Evolutionary conservation across 768 basidiomycete species (phyloP), one percentile per base, ranked within the genome.

Genomic region (Russula olivacea): DNA sequence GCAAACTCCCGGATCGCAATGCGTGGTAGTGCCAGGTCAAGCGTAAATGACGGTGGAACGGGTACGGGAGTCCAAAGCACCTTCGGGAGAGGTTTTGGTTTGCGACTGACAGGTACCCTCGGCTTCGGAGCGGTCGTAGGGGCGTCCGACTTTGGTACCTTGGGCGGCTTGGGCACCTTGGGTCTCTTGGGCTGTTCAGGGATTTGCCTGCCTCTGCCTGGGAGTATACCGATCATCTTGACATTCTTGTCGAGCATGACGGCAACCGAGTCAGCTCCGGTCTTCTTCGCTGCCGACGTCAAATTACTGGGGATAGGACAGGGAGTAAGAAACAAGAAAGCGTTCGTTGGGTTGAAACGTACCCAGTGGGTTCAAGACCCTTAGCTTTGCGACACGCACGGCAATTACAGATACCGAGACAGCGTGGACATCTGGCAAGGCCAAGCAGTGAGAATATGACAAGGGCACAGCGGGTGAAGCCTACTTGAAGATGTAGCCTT

Each of bases 1-100:
- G 82, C 70, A 70, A 91, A 93, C 72, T 92, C 90, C 61, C 90
- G 83, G 48, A 91, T 85, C 67, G 83, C 76, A 52, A 91, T 80
- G 11, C 89, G 84, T 30, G 80, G 77, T 65, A 87, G 79, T 1
- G 80, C 83, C 45, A 82, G 80, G 0, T 75, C 69, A 43, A 76
- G 74, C 6, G 76, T 73, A 15, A 87, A 74, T 34, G 66, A 68
- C 14, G 78, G 75, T 1, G 75, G 76, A 15, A 73, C 71, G 3
- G 70, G 58, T 7, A 88, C 70, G 7, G 71, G 68, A 5, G 75
- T 80, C 89, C 89, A 91, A 52, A 74, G 73, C 45, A 85, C 74
- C 61, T 74, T 63, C 7, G 84, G 80, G 32, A 83, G 72, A 1
- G 74, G 61, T 43, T 72, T 74, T 2, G 69, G 49, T 51, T 61